Evolutionary conservation across 495 filamentous ascomycete species (phyloP), one percentile per base, ranked within the genome.

Genomic region (Alectoria sarmentosa): DNA sequence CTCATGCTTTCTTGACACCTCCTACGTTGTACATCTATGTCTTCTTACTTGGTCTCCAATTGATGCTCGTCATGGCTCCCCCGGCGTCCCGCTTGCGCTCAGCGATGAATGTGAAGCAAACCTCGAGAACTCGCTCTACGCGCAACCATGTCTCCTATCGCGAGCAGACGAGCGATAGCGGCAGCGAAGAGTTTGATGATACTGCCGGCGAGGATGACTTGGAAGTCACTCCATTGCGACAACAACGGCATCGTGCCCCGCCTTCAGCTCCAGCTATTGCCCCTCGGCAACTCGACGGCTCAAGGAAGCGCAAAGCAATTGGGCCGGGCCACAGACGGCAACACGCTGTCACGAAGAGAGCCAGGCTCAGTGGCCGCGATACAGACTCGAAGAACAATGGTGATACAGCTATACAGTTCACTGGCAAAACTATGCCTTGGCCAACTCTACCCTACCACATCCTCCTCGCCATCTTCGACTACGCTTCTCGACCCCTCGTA

Each of bases 361-460:
- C 8, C 1, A 64, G 48, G n/a, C 41, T 42, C 9, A 37, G 39
- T 28, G 39, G 48, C 14, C n/a, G 19, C 11, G 19, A 19, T 8
- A 32, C 3, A 19, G 38, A 52, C 6, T n/a, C 14, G 3, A 10
- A 65, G 37, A 65, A 10, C 5, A 38, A 39, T 26, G 66, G 62
- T 13, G 63, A 67, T 9, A 34, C 58, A 17, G 57, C 66, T 3
- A 69, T 73, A 32, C n/a, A 75, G 21, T 66, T 68, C 32, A 76
- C 80, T 34, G 76, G 77, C 19, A 76, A 75, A 34, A 84, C 84
- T 42, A 89, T 86, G 48, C 78, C 82, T 7, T 96, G 90, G 90
- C 73, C 81, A 14, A 82, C 76, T 1, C 74, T 95, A 6, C 90
- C 90, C 2, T 91, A 92, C 66, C 80, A 88, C 28, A 76, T 94